Evolutionary conservation across 306 rosid genomes (phyloP), one percentile per base, ranked within the genome.

Genomic region (Sindora glabra): DNA sequence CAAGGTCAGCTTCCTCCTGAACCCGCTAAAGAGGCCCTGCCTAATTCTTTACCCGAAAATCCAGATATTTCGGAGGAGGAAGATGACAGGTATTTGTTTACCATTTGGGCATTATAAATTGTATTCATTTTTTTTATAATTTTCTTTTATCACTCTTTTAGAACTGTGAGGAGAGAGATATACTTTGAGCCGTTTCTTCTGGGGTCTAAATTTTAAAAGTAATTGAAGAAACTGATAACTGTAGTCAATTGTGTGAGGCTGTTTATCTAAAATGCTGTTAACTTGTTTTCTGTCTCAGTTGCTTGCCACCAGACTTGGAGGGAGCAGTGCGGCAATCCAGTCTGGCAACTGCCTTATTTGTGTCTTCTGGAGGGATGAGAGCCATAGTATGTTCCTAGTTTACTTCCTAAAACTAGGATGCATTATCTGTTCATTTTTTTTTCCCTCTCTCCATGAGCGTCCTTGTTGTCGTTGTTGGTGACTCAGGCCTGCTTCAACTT

Each of bases 291-390:
- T 72, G 58, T 62, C 74, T 68, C 86, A 92, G 98, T 72, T 92
- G 96, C 74, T 81, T 92, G 86, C 98, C 98, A 69, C 63, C 96
- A 17, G 85, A 92, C 68, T 79, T 88, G 86, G 95, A 76, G 67
- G 98, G 95, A 12, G 96, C 98, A 22, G 96, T 88, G 62, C 81
- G 77, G 37, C 98, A 92, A 74, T 92, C 96, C 12, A 57, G 98
- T 52, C 60, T 77, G 80, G 95, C 98, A 8, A 76, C 84, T 27
- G 88, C 86, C 38, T 21, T 48, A 5, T 88, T 85, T 81, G 80
- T 91, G 56, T 74, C 86, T 73, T 85, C 98, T 10, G 98, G 98
- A 75, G 98, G 98, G 54, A 45, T 73, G 59, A 88, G 98, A 83
- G 95, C 98, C 67, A 85, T 72, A 27, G 96, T 91, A 88, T 15